phyloP scores from a whole-genome alignment of 75 land plant genomes.

The Selaginella tamariscina region DNA sequence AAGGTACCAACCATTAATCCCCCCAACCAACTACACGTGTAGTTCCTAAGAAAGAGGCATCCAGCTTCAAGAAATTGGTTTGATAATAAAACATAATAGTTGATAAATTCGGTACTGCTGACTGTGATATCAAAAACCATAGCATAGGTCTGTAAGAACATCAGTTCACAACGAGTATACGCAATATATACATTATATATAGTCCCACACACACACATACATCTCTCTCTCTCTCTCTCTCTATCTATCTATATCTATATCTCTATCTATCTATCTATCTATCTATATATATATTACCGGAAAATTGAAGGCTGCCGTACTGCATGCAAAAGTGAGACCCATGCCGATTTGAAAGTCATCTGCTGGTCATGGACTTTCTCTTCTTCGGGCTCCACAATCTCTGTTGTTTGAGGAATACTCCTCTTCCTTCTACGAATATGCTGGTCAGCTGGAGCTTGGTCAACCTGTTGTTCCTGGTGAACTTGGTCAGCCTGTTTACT shows the following conservation, averaged over 20 bases:
- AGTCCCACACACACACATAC: no score
- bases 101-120: slow-evolving; percentile 54
- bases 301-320: background rate
- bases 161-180: background rate
- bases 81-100: slow-evolving; percentile 82
- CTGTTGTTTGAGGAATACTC: background rate
- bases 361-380: background rate
- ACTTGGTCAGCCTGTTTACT: no score
- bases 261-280: no score
- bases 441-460: background rate
- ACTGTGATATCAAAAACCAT: slow-evolving; percentile 72
- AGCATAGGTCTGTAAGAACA: slow-evolving; percentile 59
- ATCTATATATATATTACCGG: no score
- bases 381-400: background rate
- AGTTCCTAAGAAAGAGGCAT: slow-evolving; percentile 57
- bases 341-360: background rate
- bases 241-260: no score
- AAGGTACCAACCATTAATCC: slow-evolving; percentile 3
- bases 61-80: slow-evolving; percentile 50
- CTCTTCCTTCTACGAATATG: background rate
- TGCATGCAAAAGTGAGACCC: background rate
- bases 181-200: no score
- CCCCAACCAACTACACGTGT: slow-evolving; percentile 4
- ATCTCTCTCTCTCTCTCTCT: no score
- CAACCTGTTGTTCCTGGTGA: no score